Percentiles rank a stretch among this genome's conserved stretches.
Conservation (phyloP, 306 rosid species). For the Herpetospermum pedunculosum region DNA sequence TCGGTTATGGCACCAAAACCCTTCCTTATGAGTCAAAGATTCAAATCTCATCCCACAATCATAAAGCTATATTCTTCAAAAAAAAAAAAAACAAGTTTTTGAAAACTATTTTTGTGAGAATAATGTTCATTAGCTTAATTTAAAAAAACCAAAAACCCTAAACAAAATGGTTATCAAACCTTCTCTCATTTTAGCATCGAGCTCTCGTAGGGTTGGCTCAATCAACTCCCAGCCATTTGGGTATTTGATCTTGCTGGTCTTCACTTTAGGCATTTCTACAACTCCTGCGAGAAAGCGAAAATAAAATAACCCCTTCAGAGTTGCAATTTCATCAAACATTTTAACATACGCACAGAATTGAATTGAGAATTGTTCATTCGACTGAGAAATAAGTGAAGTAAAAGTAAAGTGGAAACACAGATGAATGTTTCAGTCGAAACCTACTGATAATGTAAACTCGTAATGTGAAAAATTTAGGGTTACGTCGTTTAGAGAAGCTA, state of each 20-base stretch:
- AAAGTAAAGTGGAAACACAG: neutral
- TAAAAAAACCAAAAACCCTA: too few relatives aligned
- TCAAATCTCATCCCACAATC: neutral
- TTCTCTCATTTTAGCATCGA: slow-evolving; percentile 37
- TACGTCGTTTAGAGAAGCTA: neutral
- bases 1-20: too few relatives aligned
- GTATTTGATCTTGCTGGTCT: slow-evolving; percentile 23
- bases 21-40: too few relatives aligned
- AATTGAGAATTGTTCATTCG: neutral
- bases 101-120: too few relatives aligned
- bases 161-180: too few relatives aligned
- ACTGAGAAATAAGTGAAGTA: neutral
- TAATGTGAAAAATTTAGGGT: neutral
- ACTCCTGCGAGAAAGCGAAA: neutral
- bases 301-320: neutral
- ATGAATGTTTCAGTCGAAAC: neutral
- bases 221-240: slow-evolving; percentile 36
- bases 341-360: neutral
- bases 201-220: slow-evolving; percentile 25
- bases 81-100: too few relatives aligned
- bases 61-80: neutral
- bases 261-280: slow-evolving; percentile 30
- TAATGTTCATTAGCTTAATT: too few relatives aligned
- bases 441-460: neutral
- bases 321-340: neutral